These are phyloP conservation scores for Yamadazyma nakazawae DNA, from an alignment of 805 yeast genomes.

Conservation along the genomic window DNA sequence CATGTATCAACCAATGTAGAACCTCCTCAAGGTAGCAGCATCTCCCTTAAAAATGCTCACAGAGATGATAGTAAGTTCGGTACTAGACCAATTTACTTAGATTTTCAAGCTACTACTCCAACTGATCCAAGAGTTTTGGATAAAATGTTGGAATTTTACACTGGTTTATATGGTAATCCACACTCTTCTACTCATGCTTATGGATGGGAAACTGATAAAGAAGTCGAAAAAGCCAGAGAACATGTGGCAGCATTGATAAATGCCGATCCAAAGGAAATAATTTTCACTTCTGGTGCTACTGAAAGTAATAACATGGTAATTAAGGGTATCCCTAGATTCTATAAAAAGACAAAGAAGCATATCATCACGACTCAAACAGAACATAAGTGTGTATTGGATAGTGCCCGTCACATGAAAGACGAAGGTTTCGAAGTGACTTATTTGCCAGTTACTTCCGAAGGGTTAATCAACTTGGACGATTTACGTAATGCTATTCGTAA, in stretches of 20 bases:
- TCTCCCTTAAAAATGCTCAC: constrained; percentile 42
- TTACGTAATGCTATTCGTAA: constrained; percentile 82
- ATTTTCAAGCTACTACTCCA: constrained; percentile 98
- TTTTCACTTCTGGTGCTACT: constrained; percentile 97
- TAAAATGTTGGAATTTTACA: constrained; percentile 78
- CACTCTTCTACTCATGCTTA: constrained; percentile 95
- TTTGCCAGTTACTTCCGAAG: constrained; percentile 77
- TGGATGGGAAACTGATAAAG: constrained; percentile 98
- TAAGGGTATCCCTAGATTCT: constrained; percentile 94
- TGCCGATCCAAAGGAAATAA: constrained; percentile 95
- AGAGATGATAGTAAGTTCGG: constrained; percentile 52
- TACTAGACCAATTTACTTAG: constrained; percentile 89
- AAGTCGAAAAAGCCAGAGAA: constrained; percentile 81
- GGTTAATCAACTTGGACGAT: constrained; percentile 73
- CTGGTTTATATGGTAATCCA: constrained; percentile 96
- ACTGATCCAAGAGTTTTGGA: constrained; percentile 95
- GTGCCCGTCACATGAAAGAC: constrained; percentile 90
- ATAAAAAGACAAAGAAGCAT: constrained; percentile 84
- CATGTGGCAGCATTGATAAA: constrained; percentile 79
- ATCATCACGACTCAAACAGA: constrained; percentile 96
- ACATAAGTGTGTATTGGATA: constrained; percentile 97
- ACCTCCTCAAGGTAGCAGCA: constrained; percentile 49
- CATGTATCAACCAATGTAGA: constrained; percentile 15
- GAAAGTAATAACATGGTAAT: constrained; percentile 93
- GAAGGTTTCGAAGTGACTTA: constrained; percentile 97